Conservation (phyloP, 768 basidiomycete species). For the Leccinum variicolor region DNA sequence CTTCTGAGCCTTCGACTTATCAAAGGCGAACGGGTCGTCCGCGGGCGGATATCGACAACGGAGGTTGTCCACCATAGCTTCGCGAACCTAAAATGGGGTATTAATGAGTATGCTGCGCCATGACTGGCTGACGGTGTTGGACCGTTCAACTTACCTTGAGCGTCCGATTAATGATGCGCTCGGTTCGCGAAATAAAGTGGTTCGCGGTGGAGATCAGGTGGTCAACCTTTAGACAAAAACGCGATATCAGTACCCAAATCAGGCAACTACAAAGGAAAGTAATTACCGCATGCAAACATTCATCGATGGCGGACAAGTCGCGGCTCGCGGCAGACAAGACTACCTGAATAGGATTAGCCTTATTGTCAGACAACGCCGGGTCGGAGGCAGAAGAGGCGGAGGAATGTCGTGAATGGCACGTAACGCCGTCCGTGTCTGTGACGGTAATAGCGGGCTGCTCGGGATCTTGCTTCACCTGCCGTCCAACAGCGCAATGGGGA, state of each 20-base stretch:
- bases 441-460: slow-evolving; percentile 18
- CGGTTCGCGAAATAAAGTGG: slow-evolving; percentile 55
- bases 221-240: slow-evolving; percentile 42
- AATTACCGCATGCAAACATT: slow-evolving; percentile 52
- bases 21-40: slow-evolving; percentile 19
- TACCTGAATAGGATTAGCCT: slow-evolving; percentile 42
- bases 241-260: slow-evolving; percentile 3
- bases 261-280: slow-evolving; percentile 11
- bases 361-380: slow-evolving; percentile 30
- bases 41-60: slow-evolving; percentile 27
- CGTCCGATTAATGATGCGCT: slow-evolving; percentile 52
- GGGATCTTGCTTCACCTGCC: slow-evolving; percentile 30
- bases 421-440: slow-evolving; percentile 23
- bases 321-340: slow-evolving; percentile 51
- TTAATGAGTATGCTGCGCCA: slow-evolving; percentile 2
- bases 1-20: not conserved
- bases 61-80: slow-evolving; percentile 44
- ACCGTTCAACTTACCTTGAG: slow-evolving; percentile 43
- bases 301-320: slow-evolving; percentile 55
- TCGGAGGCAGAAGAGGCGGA: slow-evolving; percentile 5
- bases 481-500: slow-evolving; percentile 38
- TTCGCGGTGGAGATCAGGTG: slow-evolving; percentile 52
- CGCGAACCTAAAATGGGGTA: slow-evolving; percentile 43
- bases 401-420: slow-evolving; percentile 11
- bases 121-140: not conserved